Evolutionary conservation across 768 basidiomycete species (phyloP), one percentile per base, ranked within the genome.

Genomic region (Boletus pseudopeckii): DNA sequence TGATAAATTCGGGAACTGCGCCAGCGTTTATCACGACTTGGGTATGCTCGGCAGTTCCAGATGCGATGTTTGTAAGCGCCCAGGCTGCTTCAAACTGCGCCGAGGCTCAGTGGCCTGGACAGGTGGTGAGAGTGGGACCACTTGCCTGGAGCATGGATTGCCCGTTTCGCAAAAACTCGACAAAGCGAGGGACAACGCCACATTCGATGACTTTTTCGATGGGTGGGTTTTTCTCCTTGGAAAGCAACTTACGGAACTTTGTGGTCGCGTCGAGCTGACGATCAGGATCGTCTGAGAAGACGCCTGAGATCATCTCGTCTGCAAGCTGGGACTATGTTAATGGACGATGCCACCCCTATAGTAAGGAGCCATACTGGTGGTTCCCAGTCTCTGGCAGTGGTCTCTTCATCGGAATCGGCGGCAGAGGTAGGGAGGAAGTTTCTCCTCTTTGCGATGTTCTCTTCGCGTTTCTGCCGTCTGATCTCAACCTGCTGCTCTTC

Each of bases 401-500:
- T 79, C 68, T 96, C 94, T 58, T 98, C 96, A 81, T 98, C 96
- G 49, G 94, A 97, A 68, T 98, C 96, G 55, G 74, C 77, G 53
- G 79, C 76, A 45, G 82, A 73, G 26, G 83, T 79, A 34, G 92
- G 85, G 53, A 93, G 80, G 69, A 96, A 91, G 73, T 98, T 98
- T 58, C 97, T 81, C 72, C 97, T 83, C 80, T 99, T 99, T 55
- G 95, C 91, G 57, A 98, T 95, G 71, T 94, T 95, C 74, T 99
- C 97, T 71, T 99, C 97, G 63, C 97, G 82, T 77, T 98, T 98
- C 77, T 96, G 92, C 68, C 93, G 83, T 69, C 97, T 83, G 79
- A 99, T 98, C 80, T 98, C 97, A 53, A 99, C 97, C 68, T 98
- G 95, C 70, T 96, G 92, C 71, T 99, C 95, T 72, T 98, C 97